These are phyloP conservation scores for Solanum hybrid DNA, from an alignment of 305 asterid species.

Conservation along the genomic window DNA sequence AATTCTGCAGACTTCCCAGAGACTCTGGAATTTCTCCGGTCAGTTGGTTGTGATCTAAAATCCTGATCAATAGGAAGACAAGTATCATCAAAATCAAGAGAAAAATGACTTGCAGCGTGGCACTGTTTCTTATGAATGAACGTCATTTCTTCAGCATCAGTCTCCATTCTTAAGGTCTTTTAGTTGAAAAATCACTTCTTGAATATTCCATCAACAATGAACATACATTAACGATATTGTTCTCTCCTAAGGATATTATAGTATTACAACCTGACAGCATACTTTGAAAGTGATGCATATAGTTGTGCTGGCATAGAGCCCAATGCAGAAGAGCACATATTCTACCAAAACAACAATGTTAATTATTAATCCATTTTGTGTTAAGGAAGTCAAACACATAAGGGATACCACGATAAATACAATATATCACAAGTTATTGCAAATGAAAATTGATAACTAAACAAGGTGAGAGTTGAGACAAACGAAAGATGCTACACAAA, in stretches of 20 bases:
- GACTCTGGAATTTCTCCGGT: slow-evolving; percentile 46
- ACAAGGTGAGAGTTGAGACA: neutral
- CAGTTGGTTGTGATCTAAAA: slow-evolving; percentile 67
- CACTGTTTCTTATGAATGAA: neutral
- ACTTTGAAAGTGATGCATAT: neutral
- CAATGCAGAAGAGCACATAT: neutral
- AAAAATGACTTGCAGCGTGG: neutral
- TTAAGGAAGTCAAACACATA: neutral
- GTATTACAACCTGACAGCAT: neutral
- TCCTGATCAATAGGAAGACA: slow-evolving; percentile 28
- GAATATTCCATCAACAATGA: neutral
- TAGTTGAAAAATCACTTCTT: neutral
- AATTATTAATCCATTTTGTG: neutral
- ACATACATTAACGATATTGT: neutral
- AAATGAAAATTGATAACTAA: neutral
- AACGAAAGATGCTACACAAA: neutral
- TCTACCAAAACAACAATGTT: neutral
- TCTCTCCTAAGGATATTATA: neutral
- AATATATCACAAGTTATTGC: neutral
- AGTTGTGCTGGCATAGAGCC: neutral
- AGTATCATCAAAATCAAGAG: slow-evolving; percentile 5
- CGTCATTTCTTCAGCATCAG: neutral
- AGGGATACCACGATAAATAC: neutral
- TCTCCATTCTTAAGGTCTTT: neutral
- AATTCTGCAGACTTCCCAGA: slow-evolving; percentile 40